Base-by-base conservation (phyloP, 2,329 filamentous ascomycete species). In the Metarhizium sp. region DNA sequence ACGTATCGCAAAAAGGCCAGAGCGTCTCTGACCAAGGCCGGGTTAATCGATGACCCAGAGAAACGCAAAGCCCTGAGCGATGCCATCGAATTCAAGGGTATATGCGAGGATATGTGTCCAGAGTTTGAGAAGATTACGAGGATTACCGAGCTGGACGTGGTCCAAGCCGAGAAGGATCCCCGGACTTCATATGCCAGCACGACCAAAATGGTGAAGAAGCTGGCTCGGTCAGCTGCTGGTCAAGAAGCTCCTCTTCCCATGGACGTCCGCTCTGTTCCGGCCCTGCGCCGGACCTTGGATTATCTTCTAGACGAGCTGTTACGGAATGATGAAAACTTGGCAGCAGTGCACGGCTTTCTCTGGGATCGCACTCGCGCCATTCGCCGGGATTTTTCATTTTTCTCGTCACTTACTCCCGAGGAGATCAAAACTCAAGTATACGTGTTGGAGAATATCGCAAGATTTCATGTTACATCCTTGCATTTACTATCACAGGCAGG, bases 361-460 rank as follows among this genome's bases (percentile, higher is more conserved):
- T 87, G 85, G 83, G 84, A 88, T 64, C 76, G 85, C 47, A 86
- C 84, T 25, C 75, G 85, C 56, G 83, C 83, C 8, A 82, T 88
- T 55, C 80, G 85, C 29, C 79, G 84, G 58, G 85, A 88, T 63
- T 85, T 87, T 61, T 82, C 82, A 18, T 85, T 87, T 57, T 84
- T 87, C 59, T 84, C 83, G 4, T 77, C 78, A 53, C 76, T 86
- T 69, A 77, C 73, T 3, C 65, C 75, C 2, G 74, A 80, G 2
- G 83, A 86, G 60, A 75, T 83, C 63, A 74, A 73, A 30, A 75
- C 78, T 20, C 77, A 85, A 59, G 75, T 87, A 10, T 83, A 85
- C 62, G 82, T 82, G 42, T 72, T 87, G 25, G 85, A 88, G 64
- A 81, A 79, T 29, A 86, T 87, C 55, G 77, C 81, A 13, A 78